Evolutionary conservation across 2,329 filamentous ascomycete genomes (phyloP), one percentile per base, ranked within the genome.

Genomic region (Exophiala sp.): DNA sequence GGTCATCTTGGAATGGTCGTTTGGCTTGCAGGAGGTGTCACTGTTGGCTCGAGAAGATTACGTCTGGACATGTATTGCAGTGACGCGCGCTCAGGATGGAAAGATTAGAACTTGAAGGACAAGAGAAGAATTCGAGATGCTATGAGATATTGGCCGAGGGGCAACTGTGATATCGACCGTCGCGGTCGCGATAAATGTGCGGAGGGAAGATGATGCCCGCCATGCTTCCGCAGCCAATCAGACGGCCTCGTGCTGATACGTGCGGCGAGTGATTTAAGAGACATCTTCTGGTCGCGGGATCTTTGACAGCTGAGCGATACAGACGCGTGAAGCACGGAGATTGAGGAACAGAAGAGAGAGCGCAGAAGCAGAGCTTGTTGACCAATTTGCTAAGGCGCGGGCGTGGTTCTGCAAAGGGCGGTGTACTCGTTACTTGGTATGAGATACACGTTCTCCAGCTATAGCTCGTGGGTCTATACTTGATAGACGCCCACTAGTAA

Each of bases 201-300:
- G 53, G 53, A 40, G 42, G 32, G 24, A 35, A 16, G 24, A 42
- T 43, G 38, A 50, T 48, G 45, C 27, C 27, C 39, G 32, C 44
- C 34, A 52, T 10, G 4, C 32, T 38, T 46, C 51, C 53, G 48
- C 38, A 24, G 40, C 54, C 54, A 57, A 57, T 57, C 54, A 57
- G 23, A 49, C 19, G 13, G 24, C 44, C 54, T 41, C 54, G 54
- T 57, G 54, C 45, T 34, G 46, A 39, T 42, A 45, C 42, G 48
- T 48, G 38, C 48, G 42, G 32, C 30, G 51, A 29, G 16, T 35
- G 44, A 43, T 41, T 40, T 23, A 40, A 47, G 32, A 44, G 35
- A 11, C 53, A 56, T 41, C 27, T 22, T 49, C 19, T 27, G 19
- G 29, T 44, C n/a, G 24, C 16, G 22, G 34, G 14, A 35, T 14